phyloP scores from a whole-genome alignment of 306 rosid species.

The Quercus ilex region DNA sequence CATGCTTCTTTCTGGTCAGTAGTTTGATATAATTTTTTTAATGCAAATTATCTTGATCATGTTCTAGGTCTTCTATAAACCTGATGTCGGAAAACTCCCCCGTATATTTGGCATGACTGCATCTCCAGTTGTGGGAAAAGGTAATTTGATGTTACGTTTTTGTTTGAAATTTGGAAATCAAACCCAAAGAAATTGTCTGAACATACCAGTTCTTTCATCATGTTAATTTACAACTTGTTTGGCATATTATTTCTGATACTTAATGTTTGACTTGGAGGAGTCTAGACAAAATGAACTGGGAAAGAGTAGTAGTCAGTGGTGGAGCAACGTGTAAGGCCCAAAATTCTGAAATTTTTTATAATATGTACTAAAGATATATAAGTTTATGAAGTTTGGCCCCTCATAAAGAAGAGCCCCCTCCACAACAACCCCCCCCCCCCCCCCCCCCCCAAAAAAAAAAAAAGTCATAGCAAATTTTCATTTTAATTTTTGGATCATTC shows the following conservation, averaged over 20 bases:
- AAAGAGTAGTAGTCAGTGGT: background rate
- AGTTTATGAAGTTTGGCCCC: no score
- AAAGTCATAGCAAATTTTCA: no score
- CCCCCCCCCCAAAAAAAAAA: no score
- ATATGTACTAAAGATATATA: no score
- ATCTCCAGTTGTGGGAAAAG: conserved; percentile 96
- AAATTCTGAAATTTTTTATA: no score
- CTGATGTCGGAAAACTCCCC: conserved; percentile 48
- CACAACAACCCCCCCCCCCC: no score
- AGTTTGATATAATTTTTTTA: conserved; percentile 8
- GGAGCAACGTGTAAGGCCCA: no score
- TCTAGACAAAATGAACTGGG: background rate
- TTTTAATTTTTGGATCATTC: no score
- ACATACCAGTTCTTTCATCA: background rate
- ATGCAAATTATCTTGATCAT: conserved; percentile 18
- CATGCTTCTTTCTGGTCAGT: conserved; percentile 7
- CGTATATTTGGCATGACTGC: conserved; percentile 99
- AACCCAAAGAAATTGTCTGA: background rate
- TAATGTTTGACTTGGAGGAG: background rate
- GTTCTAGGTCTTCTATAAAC: conserved; percentile 54
- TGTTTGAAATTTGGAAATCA: conserved; percentile 10
- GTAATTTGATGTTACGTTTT: conserved; percentile 26
- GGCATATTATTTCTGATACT: background rate
- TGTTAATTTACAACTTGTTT: conserved; percentile 1
- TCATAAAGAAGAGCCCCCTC: no score